Evolutionary conservation across 805 yeast species (phyloP), one percentile per base, ranked within the genome.

Genomic region (Ogataea methylovora): DNA sequence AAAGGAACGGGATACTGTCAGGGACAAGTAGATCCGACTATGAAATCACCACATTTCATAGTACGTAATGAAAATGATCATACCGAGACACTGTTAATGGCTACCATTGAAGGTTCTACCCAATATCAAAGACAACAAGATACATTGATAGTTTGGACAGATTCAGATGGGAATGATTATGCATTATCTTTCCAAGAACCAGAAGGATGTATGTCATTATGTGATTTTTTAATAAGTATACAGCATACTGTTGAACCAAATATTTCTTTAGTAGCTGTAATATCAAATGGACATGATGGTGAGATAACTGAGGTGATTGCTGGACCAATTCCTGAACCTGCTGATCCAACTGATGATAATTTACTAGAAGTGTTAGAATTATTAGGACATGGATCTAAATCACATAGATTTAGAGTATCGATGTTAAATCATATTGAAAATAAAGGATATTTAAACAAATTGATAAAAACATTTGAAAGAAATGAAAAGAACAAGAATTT

Each of bases 121-220:
- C 94, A 84, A 45, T 90, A 84, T 53, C 97, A 90, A 53, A 72
- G 94, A 49, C 97, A 92, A 51, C 95, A 87, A 51, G 97, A 87
- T 38, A 87, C 97, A 0, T 63, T 90, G 31, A 85, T 90, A 8
- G 95, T 90, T 15, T 90, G 97, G 97, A 83, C 94, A 8, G 95
- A 85, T 49, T 48, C 60, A 3, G 67, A 71, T 14, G 76, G 80
- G 7, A 70, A 69, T 34, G 94, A 86, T 55, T 75, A 85, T 42
- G 97, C 97, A 2, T 65, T 90, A 17, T 82, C 94, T 30, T 90
- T 90, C 56, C 96, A 90, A 56, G 97, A 87, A 48, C 77, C 84
- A 24, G 82, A 80, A 30, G 97, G 97, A 0, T 90, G 98, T 56
- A 73, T 84, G 10, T 73, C 77, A 6, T 50, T 88, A 29, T 86